A percentile compares a stretch with the other conserved stretches of the same genome.
These are phyloP conservation scores for Zymoseptoria pseudotritici DNA, from an alignment of 2,329 filamentous ascomycete genomes.

Conservation along the genomic window DNA sequence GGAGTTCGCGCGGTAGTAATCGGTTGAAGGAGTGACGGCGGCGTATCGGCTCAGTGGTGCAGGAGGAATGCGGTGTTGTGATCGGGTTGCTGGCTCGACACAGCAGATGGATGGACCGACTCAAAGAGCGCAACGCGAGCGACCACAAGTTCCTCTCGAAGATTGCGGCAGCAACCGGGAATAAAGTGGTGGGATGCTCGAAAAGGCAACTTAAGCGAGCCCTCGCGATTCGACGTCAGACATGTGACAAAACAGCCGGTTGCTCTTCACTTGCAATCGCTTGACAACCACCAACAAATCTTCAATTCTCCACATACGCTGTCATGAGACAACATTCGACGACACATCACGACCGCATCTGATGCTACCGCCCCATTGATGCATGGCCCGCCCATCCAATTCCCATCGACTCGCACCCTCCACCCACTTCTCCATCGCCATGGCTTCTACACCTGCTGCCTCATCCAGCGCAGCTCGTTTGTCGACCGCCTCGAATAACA, in stretches of 20 bases:
- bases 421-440: background rate
- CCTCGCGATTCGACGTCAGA: background rate
- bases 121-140: background rate
- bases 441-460: constrained; percentile 11
- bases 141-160: background rate
- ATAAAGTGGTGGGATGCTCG: background rate
- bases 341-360: background rate
- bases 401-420: background rate
- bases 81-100: background rate
- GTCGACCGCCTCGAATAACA: constrained; percentile 50
- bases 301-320: background rate
- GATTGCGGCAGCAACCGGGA: background rate
- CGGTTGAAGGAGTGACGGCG: background rate
- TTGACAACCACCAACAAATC: background rate
- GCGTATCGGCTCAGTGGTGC: background rate
- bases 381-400: background rate
- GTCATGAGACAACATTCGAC: background rate
- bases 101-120: background rate
- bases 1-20: background rate
- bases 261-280: background rate
- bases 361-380: background rate
- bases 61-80: background rate
- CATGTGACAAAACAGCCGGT: background rate
- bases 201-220: background rate
- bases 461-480: constrained; percentile 21